Base-by-base conservation (phyloP, 78 protist genomes). In the Trichosphaerium sp. region DNA sequence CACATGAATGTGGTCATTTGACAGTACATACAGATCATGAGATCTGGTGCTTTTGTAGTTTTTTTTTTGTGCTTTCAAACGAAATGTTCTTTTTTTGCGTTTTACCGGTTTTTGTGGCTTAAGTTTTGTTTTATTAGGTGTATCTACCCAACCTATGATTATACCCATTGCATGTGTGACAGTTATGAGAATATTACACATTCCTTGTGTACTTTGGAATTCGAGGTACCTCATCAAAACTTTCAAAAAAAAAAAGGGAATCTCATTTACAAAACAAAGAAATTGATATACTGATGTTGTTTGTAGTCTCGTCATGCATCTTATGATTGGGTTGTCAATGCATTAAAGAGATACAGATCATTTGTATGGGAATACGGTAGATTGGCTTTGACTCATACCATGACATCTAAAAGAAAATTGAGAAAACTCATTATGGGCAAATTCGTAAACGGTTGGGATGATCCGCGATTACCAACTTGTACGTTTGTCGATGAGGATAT, bases 171-270 rank as follows among this genome's bases (percentile, higher is more conserved):
- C 73, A 41, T 94, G 21, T 75, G 72, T 15, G 99, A 97, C 69
- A 80, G 96, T 12, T 26, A 94, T 38, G 99, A 97, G 80, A 72
- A 92, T 84, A 90, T 97, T 68, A 91, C 98, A 4, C 98, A 95
- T 73, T 96, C 99, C 23, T 74, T 93, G 29, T 97, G 99, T 89
- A 96, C 99, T 11, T 70, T 93, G 56, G 99, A 97, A 79, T 97
- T 97, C 65, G 84, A 75, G 44, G 29, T n/a, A 4, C 79, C 85
- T 56, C 14, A 12, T n/a, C 32, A 28, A 26, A 47, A 47, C 51
- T 47, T 21, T 47, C 26, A 34, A 18, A n/a, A 44, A n/a, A n/a
- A n/a, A 18, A 44, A 44, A 44, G 51, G 51, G 51, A 44, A 44
- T n/a, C 21, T 44, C n/a, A n/a, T 44, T 44, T 18, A 18, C 51